Evolutionary conservation across 495 filamentous ascomycete species (phyloP), one percentile per base, ranked within the genome.

Genomic region (Neurospora sublineolata): DNA sequence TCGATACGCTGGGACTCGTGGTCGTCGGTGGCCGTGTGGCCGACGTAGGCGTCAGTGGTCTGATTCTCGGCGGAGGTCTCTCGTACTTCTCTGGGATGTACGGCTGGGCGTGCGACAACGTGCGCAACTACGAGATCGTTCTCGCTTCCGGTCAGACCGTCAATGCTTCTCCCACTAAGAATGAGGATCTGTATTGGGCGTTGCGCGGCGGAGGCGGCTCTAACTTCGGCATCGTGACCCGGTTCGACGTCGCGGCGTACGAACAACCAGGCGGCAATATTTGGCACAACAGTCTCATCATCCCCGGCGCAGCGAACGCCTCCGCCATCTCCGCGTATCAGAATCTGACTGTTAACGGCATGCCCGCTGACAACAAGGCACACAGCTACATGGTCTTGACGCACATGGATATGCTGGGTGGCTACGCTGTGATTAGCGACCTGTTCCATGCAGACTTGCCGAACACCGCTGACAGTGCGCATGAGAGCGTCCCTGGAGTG

Each of bases 1-100:
- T 91, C 1, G 82, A 82, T 12, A 73, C 80, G 4, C 75, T 84
- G 37, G 82, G 83, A 7, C 76, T 86, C 4, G 82, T 84, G 3
- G 77, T 88, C 1, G 77, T 80, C 7, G 89, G 89, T 8, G 88
- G 87, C n/a, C 84, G 89, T 14, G 82, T 81, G 27, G 72, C 81
- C 0, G 80, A 80, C 5, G 83, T 91, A 67, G 89, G 89, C 38
- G 86, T 89, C 1, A 83, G 84, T n/a, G 89, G 89, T 10, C 78
- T 89, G 18, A 78, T 82, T 18, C 84, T 89, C 1, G 88, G 88
- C 33, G 87, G 87, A 37, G 87, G 88, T 0, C 80, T 87, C 68
- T 85, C 80, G 58, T 79, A 77, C 72, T 79, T 80, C 58, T 75
- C 73, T 6, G 76, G 75, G 14, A 27, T 3, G 16, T n/a, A 60